A percentile compares a stretch with the other conserved stretches of the same genome.
phyloP scores from a whole-genome alignment of 2,329 filamentous ascomycete genomes.

The Aspergillus sp. region DNA sequence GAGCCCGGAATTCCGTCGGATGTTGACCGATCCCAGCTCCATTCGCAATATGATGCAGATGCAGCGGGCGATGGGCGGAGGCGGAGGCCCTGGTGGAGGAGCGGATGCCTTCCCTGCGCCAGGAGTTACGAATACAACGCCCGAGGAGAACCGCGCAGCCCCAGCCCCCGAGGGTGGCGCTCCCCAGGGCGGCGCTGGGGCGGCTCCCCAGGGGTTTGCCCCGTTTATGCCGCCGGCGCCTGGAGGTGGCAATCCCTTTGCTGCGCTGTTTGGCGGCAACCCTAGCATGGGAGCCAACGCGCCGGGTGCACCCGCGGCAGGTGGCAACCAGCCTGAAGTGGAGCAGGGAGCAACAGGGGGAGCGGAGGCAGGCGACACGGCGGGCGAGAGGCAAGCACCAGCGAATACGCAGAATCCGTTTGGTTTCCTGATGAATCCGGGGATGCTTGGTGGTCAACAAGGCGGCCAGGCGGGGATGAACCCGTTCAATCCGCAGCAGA shows the following conservation, averaged over 20 bases:
- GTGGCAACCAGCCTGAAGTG: conserved; percentile 19
- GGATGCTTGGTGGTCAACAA: conserved; percentile 24
- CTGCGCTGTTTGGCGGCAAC: conserved; percentile 45
- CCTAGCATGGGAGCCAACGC: conserved; percentile 17
- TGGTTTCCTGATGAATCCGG: conserved; percentile 51
- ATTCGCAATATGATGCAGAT: conserved; percentile 75
- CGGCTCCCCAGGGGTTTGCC: conserved; percentile 36
- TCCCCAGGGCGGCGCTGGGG: conserved; percentile 31
- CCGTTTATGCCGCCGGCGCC: conserved; percentile 19
- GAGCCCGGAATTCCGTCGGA: conserved; percentile 76
- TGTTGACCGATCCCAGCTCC: conserved; percentile 86
- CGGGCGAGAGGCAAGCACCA: conserved; percentile 24
- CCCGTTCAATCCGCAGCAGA: conserved; percentile 39
- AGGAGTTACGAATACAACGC: conserved; percentile 80
- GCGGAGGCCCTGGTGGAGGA: conserved; percentile 42
- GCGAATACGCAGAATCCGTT: conserved; percentile 55
- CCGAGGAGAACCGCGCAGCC: conserved; percentile 37
- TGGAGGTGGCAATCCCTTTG: conserved; percentile 49
- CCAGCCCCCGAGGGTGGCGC: no score
- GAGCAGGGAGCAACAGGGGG: conserved; percentile 22
- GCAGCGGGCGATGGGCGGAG: conserved; percentile 52
- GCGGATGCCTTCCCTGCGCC: conserved; percentile 70
- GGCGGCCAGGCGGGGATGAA: conserved; percentile 35
- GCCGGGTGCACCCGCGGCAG: conserved; percentile 23
- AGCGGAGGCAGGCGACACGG: conserved; percentile 18